These are phyloP conservation scores for Spiromastix sp. DNA, from an alignment of 2,329 filamentous ascomycete species.

Conservation along the genomic window DNA sequence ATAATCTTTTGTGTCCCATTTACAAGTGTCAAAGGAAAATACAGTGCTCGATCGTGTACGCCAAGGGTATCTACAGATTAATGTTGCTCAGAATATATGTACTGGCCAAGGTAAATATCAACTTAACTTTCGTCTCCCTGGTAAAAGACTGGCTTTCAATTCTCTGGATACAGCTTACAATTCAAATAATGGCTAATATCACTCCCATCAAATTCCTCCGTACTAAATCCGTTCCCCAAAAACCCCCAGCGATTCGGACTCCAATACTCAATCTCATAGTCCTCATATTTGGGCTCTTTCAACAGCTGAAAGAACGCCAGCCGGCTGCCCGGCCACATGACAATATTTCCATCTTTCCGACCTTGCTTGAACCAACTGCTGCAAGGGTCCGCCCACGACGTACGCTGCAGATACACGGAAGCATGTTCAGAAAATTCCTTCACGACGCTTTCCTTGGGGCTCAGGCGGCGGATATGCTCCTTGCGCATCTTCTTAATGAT, in stretches of 20 bases:
- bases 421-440: conserved; percentile 11
- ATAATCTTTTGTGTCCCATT: too few species aligned
- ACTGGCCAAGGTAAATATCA: too few species aligned
- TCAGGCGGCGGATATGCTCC: conserved; percentile 10
- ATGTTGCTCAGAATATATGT: too few species aligned
- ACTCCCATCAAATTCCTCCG: conserved; percentile 8
- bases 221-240: conserved; percentile 11
- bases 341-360: conserved; percentile 13
- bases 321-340: conserved; percentile 17
- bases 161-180: conserved; percentile 9
- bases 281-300: conserved; percentile 10
- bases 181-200: conserved; percentile 11
- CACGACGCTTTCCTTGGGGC: conserved; percentile 9
- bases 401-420: conserved; percentile 9
- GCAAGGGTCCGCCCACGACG: conserved; percentile 10
- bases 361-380: conserved; percentile 16
- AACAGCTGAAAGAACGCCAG: conserved; percentile 12
- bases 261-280: conserved; percentile 13
- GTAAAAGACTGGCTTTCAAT: background rate
- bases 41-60: too few species aligned
- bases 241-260: conserved; percentile 12
- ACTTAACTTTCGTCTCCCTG: background rate
- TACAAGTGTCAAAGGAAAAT: too few species aligned
- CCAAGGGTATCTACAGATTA: too few species aligned
- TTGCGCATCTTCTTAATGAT: conserved; percentile 12